Percentiles rank a stretch among this genome's conserved stretches.
These are phyloP conservation scores for Podospora pseudocomata DNA, from an alignment of 495 filamentous ascomycete species.

Conservation along the genomic window DNA sequence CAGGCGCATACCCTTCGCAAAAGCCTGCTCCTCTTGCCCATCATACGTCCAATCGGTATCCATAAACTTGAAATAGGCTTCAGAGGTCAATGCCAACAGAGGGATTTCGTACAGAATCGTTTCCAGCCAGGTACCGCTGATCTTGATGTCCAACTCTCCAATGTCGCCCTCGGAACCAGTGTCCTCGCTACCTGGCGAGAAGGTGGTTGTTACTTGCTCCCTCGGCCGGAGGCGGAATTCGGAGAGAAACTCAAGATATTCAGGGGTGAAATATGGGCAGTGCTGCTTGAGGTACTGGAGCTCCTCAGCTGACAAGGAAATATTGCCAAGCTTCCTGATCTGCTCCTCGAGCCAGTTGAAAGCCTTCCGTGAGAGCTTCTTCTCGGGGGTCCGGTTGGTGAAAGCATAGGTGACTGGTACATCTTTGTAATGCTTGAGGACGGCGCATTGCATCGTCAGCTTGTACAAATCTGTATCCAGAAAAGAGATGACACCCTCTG, in stretches of 20 bases:
- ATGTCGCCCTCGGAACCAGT: slow-evolving; percentile 63
- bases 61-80: slow-evolving; percentile 95
- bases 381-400: slow-evolving; percentile 90
- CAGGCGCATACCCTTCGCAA: slow-evolving; percentile 68
- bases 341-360: slow-evolving; percentile 83
- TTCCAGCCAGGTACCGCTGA: slow-evolving; percentile 84
- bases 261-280: slow-evolving; percentile 74
- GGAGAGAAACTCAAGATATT: slow-evolving; percentile 75
- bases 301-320: slow-evolving; percentile 74
- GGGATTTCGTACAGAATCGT: slow-evolving; percentile 98
- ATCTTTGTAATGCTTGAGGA: slow-evolving; percentile 84
- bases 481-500: slow-evolving; percentile 78
- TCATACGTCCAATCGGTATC: slow-evolving; percentile 84
- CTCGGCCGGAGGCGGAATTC: slow-evolving; percentile 75
- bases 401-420: slow-evolving; percentile 85
- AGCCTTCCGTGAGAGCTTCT: slow-evolving; percentile 79
- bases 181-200: slow-evolving; percentile 58
- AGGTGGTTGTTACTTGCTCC: slow-evolving; percentile 71
- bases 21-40: slow-evolving; percentile 79
- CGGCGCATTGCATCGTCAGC: slow-evolving; percentile 96
- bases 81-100: slow-evolving; percentile 82
- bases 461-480: slow-evolving; percentile 98
- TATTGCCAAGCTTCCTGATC: slow-evolving; percentile 73
- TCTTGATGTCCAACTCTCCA: slow-evolving; percentile 68
- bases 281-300: slow-evolving; percentile 68